phyloP scores from a whole-genome alignment of 1,284 basidiomycete genomes.

The Cerioporus squamosus region DNA sequence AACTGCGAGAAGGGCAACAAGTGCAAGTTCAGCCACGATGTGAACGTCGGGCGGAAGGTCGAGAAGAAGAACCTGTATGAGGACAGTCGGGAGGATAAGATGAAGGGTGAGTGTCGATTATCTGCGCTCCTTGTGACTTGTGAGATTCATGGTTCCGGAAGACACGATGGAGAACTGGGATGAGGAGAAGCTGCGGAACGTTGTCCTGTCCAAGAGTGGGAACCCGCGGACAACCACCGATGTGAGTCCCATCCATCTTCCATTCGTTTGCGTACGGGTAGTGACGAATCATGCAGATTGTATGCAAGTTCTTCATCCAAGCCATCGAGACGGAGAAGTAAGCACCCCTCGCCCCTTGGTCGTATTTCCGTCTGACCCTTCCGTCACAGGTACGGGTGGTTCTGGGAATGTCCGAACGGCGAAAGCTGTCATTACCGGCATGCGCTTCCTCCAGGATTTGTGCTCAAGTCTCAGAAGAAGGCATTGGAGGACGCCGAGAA shows the following conservation, averaged over 20 bases:
- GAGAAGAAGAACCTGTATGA: conserved; percentile 98
- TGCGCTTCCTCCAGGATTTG: conserved; percentile 94
- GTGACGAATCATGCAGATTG: conserved; percentile 62
- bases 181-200: conserved; percentile 87
- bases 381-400: conserved; percentile 79
- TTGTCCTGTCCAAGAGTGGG: conserved; percentile 88
- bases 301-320: conserved; percentile 97
- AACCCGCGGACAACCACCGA: conserved; percentile 95
- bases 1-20: conserved; percentile 88
- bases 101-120: conserved; percentile 56
- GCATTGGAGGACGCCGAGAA: conserved; percentile 86
- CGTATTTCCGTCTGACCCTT: conserved; percentile 1
- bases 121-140: not conserved
- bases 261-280: not conserved
- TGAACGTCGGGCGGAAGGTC: conserved; percentile 87
- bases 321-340: conserved; percentile 94
- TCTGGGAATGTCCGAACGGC: conserved; percentile 90
- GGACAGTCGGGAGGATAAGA: conserved; percentile 84
- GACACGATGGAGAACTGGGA: conserved; percentile 99
- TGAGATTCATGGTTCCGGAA: conserved; percentile 31
- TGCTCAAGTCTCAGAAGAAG: conserved; percentile 91
- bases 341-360: conserved; percentile 9
- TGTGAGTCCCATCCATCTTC: conserved; percentile 47
- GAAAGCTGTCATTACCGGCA: conserved; percentile 95
- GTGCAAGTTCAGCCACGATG: conserved; percentile 96